phyloP scores from a whole-genome alignment of 2,329 filamentous ascomycete genomes.

The Nigrospora oryzae region DNA sequence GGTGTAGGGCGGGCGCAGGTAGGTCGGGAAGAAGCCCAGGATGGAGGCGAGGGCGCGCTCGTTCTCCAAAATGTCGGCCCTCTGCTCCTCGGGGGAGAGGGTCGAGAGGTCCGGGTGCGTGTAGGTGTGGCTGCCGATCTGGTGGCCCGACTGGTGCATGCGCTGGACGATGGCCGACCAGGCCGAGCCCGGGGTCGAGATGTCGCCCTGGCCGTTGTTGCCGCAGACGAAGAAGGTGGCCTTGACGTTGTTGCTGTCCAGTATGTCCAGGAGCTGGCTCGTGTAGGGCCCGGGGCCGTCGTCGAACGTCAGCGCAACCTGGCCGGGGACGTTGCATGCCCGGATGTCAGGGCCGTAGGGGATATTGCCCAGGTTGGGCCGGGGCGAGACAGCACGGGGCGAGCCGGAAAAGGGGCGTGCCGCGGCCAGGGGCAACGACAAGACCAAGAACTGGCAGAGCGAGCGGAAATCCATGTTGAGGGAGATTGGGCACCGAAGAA shows the following conservation, averaged over 20 bases:
- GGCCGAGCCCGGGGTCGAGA: conserved; percentile 6
- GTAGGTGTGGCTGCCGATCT: conserved; percentile 39
- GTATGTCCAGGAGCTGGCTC: conserved; percentile 8
- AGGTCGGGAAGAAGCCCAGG: conserved; percentile 35
- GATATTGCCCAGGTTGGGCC: not conserved
- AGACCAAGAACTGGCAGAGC: too few relatives aligned
- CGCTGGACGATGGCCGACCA: conserved; percentile 31
- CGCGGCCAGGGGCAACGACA: too few relatives aligned
- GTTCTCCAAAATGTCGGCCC: conserved; percentile 32
- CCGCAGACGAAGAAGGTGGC: conserved; percentile 22
- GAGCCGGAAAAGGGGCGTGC: not conserved
- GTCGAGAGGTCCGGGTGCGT: conserved; percentile 31
- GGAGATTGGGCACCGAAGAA: too few relatives aligned
- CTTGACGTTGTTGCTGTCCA: conserved; percentile 5
- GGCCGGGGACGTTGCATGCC: conserved; percentile 6
- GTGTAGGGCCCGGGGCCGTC: conserved; percentile 15
- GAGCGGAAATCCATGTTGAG: too few relatives aligned
- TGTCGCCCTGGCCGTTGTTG: conserved; percentile 31
- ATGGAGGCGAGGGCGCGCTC: conserved; percentile 35
- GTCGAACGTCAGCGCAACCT: conserved; percentile 15
- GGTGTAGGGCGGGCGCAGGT: conserved; percentile 13
- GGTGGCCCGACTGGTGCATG: conserved; percentile 36
- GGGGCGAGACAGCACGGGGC: not conserved
- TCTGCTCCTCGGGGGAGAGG: conserved; percentile 22
- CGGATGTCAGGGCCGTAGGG: conserved; percentile 5